Evolutionary conservation across 129 eudicot genomes (phyloP).

Genomic region (Tanacetum coccineum): DNA sequence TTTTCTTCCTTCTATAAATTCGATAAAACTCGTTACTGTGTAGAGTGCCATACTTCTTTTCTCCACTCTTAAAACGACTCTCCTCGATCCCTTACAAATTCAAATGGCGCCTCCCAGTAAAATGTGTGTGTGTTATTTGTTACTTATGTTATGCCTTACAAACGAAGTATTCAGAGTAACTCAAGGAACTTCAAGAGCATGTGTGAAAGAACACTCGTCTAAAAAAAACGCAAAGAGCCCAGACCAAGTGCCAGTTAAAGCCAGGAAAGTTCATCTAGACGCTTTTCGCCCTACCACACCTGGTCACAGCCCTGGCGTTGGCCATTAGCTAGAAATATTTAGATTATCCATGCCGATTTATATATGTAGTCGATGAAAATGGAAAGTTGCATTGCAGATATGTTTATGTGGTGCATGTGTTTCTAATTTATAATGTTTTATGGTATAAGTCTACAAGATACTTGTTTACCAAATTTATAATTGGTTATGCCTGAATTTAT

Average conservation of each 20-base stretch:
- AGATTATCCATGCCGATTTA: not conserved
- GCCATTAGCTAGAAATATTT: conserved; percentile 37
- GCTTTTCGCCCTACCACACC: conserved; percentile 51
- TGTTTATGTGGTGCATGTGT: not conserved
- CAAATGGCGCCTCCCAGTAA: conserved; percentile 7
- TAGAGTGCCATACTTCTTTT: conserved; percentile 13
- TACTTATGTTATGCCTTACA: conserved; percentile 27
- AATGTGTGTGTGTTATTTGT: conserved; percentile 21
- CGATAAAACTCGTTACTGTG: conserved; percentile 2
- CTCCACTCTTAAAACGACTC: not conserved
- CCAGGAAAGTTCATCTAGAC: conserved; percentile 21
- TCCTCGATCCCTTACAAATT: not conserved
- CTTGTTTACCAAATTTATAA: too few species aligned
- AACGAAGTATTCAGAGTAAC: conserved; percentile 11
- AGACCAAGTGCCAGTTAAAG: conserved; percentile 10
- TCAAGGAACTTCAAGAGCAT: conserved; percentile 2
- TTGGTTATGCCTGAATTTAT: too few species aligned
- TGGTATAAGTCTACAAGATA: too few species aligned
- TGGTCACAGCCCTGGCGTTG: conserved; percentile 57
- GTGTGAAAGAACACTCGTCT: not conserved
- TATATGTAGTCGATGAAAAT: not conserved
- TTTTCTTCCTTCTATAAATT: conserved; percentile 30
- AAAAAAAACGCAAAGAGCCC: conserved; percentile 1
- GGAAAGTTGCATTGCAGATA: not conserved
- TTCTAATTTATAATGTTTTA: too few species aligned